Evolutionary conservation across 768 basidiomycete genomes (phyloP).

Genomic region (Panellus pusillus): DNA sequence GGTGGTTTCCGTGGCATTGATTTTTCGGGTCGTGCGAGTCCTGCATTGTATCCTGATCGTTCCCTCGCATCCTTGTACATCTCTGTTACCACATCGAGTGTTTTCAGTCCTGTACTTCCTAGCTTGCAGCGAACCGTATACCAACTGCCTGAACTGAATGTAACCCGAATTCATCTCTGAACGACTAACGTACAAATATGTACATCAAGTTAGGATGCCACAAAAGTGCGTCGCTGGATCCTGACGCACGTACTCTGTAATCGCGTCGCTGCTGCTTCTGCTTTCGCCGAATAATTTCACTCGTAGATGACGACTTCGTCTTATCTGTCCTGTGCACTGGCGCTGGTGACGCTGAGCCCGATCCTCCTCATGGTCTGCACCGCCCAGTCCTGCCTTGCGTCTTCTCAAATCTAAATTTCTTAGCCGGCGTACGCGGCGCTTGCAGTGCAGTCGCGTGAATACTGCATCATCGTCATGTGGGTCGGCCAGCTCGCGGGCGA

Average conservation of each 20-base stretch:
- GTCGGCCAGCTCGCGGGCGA: slow-evolving; percentile 75
- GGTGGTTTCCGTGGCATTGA: too few relatives aligned
- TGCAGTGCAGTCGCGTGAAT: slow-evolving; percentile 73
- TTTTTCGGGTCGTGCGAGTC: too few relatives aligned
- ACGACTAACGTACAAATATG: too few relatives aligned
- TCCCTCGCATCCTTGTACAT: too few relatives aligned
- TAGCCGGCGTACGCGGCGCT: slow-evolving; percentile 81
- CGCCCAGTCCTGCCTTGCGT: background rate
- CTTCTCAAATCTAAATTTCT: background rate
- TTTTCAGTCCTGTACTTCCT: too few relatives aligned
- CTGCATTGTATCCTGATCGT: too few relatives aligned
- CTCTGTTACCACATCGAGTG: too few relatives aligned
- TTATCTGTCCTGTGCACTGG: slow-evolving; percentile 52
- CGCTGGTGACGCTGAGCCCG: slow-evolving; percentile 66
- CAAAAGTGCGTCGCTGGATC: slow-evolving; percentile 48
- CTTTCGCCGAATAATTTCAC: slow-evolving; percentile 3
- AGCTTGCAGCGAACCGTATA: too few relatives aligned
- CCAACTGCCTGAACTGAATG: too few relatives aligned
- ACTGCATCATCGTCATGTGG: slow-evolving; percentile 83
- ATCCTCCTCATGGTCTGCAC: slow-evolving; percentile 67
- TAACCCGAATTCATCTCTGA: too few relatives aligned
- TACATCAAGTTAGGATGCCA: too few relatives aligned
- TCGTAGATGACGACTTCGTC: slow-evolving; percentile 64
- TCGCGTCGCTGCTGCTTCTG: background rate
- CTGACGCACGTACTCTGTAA: slow-evolving; percentile 69